Percentiles rank a stretch among this genome's conserved stretches.
Conservation (phyloP, 495 filamentous ascomycete species). For the Elaphomyces granulatus region DNA sequence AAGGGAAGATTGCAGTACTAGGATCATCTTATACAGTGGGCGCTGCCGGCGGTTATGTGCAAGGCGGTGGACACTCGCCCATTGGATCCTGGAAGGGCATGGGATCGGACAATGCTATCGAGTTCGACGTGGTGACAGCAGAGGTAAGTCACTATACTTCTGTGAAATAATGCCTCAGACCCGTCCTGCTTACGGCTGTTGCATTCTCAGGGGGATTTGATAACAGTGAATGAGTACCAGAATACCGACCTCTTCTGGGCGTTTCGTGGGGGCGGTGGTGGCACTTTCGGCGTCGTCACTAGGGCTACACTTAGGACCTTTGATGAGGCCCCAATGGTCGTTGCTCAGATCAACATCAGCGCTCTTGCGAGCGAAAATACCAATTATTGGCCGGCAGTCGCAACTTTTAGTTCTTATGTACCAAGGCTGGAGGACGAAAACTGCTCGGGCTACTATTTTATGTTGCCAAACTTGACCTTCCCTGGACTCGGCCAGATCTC, state of each 20-base stretch:
- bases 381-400: constrained; percentile 22
- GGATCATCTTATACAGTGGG: constrained; percentile 15
- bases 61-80: constrained; percentile 8
- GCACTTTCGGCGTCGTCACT: constrained; percentile 27
- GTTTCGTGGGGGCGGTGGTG: constrained; percentile 17
- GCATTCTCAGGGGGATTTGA: background rate
- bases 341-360: too few species aligned
- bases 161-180: constrained; percentile 12
- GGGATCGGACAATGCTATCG: constrained; percentile 8
- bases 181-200: background rate
- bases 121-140: constrained; percentile 28
- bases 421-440: background rate
- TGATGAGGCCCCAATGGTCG: background rate
- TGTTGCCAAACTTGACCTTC: background rate
- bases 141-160: constrained; percentile 21
- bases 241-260: constrained; percentile 44
- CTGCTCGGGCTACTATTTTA: background rate
- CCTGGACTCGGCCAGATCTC: background rate
- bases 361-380: too few species aligned
- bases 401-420: background rate
- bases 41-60: constrained; percentile 8
- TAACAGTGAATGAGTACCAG: constrained; percentile 2
- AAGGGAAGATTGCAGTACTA: constrained; percentile 12
- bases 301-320: constrained; percentile 2
- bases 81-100: constrained; percentile 4